phyloP scores from a whole-genome alignment of 192 early-diverging fungal genomes.

The Rhizophagus clarus region DNA sequence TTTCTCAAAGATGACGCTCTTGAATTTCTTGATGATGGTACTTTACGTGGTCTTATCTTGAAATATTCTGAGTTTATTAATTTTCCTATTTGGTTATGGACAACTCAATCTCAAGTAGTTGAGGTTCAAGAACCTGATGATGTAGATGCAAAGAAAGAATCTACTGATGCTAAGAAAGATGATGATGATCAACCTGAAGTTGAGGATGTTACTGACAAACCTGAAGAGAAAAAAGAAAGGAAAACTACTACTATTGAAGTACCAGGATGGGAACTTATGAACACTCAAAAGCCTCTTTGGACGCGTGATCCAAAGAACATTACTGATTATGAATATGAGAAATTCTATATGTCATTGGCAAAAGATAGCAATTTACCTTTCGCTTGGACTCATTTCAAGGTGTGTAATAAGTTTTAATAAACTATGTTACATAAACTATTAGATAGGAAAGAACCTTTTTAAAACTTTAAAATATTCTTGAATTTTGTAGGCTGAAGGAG shows the following conservation, averaged over 20 bases:
- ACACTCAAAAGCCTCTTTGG: conserved; percentile 96
- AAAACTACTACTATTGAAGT: conserved; percentile 61
- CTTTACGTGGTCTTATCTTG: conserved; percentile 69
- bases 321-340: conserved; percentile 79
- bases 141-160: conserved; percentile 35
- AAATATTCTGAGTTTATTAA: conserved; percentile 98
- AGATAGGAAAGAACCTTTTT: no score
- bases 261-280: conserved; percentile 77
- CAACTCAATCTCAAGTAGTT: conserved; percentile 60
- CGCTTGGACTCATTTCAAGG: conserved; percentile 83
- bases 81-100: conserved; percentile 93
- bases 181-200: conserved; percentile 51
- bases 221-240: conserved; percentile 47
- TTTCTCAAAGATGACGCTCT: conserved; percentile 87
- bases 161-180: conserved; percentile 35
- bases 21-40: conserved; percentile 75
- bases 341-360: conserved; percentile 85
- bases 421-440: no score
- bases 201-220: conserved; percentile 60
- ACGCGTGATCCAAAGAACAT: conserved; percentile 79
- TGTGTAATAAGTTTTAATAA: neutral
- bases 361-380: conserved; percentile 74
- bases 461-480: no score
- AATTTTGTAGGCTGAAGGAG: conserved; percentile 74
- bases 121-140: conserved; percentile 51